These are phyloP conservation scores for Microcera coccophila DNA, from an alignment of 2,329 filamentous ascomycete species.

Conservation along the genomic window DNA sequence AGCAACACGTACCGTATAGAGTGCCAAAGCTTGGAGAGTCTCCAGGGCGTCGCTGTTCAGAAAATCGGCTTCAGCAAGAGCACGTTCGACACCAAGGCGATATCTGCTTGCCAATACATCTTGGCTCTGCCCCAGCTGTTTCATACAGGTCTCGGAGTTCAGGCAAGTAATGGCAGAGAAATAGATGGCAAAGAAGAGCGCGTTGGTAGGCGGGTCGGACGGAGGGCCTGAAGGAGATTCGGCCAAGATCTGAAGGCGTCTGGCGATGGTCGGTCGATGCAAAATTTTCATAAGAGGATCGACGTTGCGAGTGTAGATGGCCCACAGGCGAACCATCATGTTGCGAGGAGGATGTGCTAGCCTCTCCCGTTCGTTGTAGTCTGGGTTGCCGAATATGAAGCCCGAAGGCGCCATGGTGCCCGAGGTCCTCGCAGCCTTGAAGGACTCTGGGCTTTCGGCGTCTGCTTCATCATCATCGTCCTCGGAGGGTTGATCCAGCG, in stretches of 20 bases:
- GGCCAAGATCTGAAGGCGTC: slow-evolving; percentile 26
- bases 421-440: slow-evolving; percentile 17
- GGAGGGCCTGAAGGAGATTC: slow-evolving; percentile 15
- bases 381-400: slow-evolving; percentile 25
- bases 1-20: slow-evolving; percentile 35
- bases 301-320: slow-evolving; percentile 38
- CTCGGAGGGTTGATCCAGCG: slow-evolving; percentile 42
- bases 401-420: slow-evolving; percentile 24
- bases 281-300: slow-evolving; percentile 44
- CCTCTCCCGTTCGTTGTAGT: slow-evolving; percentile 17
- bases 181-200: slow-evolving; percentile 43
- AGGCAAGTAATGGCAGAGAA: slow-evolving; percentile 38
- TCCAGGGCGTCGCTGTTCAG: slow-evolving; percentile 39
- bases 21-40: slow-evolving; percentile 39
- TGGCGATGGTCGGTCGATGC: slow-evolving; percentile 39
- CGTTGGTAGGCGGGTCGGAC: slow-evolving; percentile 27
- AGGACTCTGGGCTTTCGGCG: slow-evolving; percentile 30
- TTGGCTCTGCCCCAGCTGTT: slow-evolving; percentile 33
- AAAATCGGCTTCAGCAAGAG: slow-evolving; percentile 41
- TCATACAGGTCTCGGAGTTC: slow-evolving; percentile 27
- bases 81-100: slow-evolving; percentile 34
- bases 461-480: slow-evolving; percentile 35
- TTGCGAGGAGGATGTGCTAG: slow-evolving; percentile 35
- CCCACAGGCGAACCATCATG: slow-evolving; percentile 36
- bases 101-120: slow-evolving; percentile 30